These are phyloP conservation scores for Rhexocercosporidium sp. DNA, from an alignment of 2,329 filamentous ascomycete genomes.

Conservation along the genomic window DNA sequence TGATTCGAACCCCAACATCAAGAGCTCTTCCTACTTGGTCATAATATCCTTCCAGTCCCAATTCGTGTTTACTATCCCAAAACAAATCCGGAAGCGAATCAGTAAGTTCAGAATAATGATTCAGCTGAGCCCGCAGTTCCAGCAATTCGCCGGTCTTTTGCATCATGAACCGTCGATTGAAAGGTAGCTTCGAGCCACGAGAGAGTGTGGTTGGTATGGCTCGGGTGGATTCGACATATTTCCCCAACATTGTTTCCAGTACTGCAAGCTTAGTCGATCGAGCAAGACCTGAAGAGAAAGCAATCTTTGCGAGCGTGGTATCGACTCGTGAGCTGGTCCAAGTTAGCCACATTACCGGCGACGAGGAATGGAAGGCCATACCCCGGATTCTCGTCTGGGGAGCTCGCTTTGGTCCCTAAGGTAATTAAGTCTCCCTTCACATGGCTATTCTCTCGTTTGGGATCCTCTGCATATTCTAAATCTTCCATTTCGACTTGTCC, in stretches of 20 bases:
- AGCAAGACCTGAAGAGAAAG: conserved; percentile 92
- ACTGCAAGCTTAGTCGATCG: conserved; percentile 93
- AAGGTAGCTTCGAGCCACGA: conserved; percentile 65
- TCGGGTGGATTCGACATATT: conserved; percentile 87
- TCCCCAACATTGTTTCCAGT: conserved; percentile 79
- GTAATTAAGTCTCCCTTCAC: conserved; percentile 90
- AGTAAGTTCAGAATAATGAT: conserved; percentile 95
- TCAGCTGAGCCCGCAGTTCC: conserved; percentile 86
- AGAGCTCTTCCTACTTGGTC: conserved; percentile 89
- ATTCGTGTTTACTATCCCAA: conserved; percentile 89
- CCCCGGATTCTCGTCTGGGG: conserved; percentile 45
- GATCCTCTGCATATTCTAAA: conserved; percentile 83
- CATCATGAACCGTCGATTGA: conserved; percentile 78
- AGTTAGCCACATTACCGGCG: conserved; percentile 13
- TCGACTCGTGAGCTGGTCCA: conserved; percentile 46
- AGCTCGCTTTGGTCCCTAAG: conserved; percentile 74
- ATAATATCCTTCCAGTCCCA: conserved; percentile 92
- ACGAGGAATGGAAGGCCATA: conserved; percentile 12
- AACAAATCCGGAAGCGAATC: conserved; percentile 95
- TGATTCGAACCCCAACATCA: conserved; percentile 90
- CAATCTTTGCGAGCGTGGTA: conserved; percentile 86
- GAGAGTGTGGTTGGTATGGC: conserved; percentile 81
- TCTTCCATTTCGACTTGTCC: conserved; percentile 83
- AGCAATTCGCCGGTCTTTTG: conserved; percentile 93
- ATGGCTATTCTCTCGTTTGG: conserved; percentile 71